phyloP scores from a whole-genome alignment of 768 basidiomycete genomes.

The Coprinellus aureogranulatus region DNA sequence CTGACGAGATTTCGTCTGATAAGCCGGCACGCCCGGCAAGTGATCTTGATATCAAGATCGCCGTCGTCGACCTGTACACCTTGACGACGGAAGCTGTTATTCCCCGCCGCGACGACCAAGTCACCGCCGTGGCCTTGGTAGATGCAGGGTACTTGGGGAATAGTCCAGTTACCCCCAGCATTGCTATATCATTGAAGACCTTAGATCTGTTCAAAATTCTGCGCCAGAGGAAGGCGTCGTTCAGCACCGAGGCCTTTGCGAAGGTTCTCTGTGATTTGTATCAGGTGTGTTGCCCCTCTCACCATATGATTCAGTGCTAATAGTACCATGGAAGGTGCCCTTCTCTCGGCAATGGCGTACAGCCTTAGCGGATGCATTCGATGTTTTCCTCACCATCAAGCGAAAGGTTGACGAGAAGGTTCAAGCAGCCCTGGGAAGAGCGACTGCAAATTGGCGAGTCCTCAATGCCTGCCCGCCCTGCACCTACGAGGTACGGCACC shows the following conservation, averaged over 20 bases:
- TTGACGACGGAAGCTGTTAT: background rate
- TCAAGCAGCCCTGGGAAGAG: conserved; percentile 10
- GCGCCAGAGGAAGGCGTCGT: background rate
- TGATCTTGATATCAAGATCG: background rate
- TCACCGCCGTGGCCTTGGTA: background rate
- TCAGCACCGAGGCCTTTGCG: conserved; percentile 25
- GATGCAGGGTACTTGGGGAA: background rate
- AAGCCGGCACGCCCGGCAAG: background rate
- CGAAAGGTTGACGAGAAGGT: background rate
- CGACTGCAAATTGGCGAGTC: conserved; percentile 12
- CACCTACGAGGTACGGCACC: conserved; percentile 12
- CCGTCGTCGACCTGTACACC: background rate
- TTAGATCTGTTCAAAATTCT: background rate
- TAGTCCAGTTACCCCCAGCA: background rate
- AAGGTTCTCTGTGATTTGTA: conserved; percentile 30
- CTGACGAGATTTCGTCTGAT: background rate
- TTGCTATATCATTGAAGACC: background rate
- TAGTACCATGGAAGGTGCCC: background rate
- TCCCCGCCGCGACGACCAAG: background rate
- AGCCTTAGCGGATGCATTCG: background rate
- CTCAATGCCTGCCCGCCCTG: conserved; percentile 13
- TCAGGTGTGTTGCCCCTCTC: background rate
- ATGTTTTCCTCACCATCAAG: background rate
- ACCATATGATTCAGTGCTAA: too few species aligned
- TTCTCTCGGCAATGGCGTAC: background rate